Evolutionary conservation across 2,329 filamentous ascomycete species (phyloP).

Genomic region (Torrubiellomyces zombiae): DNA sequence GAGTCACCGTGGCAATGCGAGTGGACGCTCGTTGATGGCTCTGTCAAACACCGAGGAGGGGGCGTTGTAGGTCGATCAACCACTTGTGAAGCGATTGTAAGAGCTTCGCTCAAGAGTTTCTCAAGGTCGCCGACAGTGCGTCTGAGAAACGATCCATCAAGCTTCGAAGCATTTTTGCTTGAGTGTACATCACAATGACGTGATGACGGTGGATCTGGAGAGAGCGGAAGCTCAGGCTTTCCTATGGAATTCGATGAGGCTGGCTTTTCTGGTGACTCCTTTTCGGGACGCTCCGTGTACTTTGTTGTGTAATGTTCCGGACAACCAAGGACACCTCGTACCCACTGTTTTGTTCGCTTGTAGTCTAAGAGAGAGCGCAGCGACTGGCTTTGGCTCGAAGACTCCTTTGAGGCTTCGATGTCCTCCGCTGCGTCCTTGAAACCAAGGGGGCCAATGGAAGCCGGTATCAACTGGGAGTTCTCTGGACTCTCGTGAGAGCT

Average conservation of each 20-base stretch:
- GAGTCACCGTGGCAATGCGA: slow-evolving; percentile 4
- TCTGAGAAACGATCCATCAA: slow-evolving; percentile 16
- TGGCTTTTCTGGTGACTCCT: slow-evolving; percentile 7
- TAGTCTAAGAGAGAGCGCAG: slow-evolving; percentile 15
- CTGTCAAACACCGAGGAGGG: slow-evolving; percentile 3
- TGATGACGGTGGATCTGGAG: no score
- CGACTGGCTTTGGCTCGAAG: slow-evolving; percentile 9
- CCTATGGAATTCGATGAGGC: no score
- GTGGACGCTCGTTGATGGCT: slow-evolving; percentile 5
- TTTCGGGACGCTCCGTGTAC: slow-evolving; percentile 12
- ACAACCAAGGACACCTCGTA: slow-evolving; percentile 14
- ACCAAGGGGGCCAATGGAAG: not conserved
- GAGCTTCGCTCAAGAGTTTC: slow-evolving; percentile 27
- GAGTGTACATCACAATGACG: no score
- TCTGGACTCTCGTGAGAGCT: not conserved
- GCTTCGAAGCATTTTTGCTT: no score
- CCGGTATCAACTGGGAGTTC: not conserved
- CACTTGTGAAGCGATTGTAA: slow-evolving; percentile 24
- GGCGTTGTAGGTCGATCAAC: slow-evolving; percentile 15
- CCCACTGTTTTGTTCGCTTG: slow-evolving; percentile 16
- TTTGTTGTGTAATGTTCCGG: slow-evolving; percentile 10
- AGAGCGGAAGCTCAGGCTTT: no score
- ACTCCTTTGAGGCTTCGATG: slow-evolving; percentile 1
- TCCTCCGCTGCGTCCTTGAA: not conserved
- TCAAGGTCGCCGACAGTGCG: slow-evolving; percentile 26